Evolutionary conservation across 1,139 yeast genomes (phyloP).

Genomic region (Zygosaccharomyces sapae): DNA sequence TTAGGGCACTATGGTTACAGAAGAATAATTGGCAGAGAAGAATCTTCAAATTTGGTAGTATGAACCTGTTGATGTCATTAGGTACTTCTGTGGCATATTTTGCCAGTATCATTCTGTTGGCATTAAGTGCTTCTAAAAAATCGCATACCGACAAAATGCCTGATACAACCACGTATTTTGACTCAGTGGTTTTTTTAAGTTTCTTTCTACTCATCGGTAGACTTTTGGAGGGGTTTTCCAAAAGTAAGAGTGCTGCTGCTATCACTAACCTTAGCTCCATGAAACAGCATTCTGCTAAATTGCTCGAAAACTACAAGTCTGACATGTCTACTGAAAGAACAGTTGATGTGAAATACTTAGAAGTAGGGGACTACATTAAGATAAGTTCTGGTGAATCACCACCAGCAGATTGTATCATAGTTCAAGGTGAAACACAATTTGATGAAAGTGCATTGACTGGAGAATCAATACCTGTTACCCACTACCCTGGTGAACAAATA

Average conservation of each 20-base stretch:
- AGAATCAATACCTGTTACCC: constrained; percentile 53
- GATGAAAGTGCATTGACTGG: constrained; percentile 81
- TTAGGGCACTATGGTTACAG: constrained; percentile 53
- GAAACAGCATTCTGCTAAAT: constrained; percentile 49
- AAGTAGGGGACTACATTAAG: constrained; percentile 57
- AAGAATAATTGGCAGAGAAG: constrained; percentile 55
- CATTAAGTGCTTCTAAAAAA: constrained; percentile 44
- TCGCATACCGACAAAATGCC: constrained; percentile 35
- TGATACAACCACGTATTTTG: constrained; percentile 64
- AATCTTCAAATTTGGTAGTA: constrained; percentile 66
- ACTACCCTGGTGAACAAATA: constrained; percentile 53
- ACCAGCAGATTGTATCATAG: constrained; percentile 63
- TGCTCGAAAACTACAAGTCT: constrained; percentile 40
- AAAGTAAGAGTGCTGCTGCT: constrained; percentile 63
- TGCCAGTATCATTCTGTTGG: constrained; percentile 58
- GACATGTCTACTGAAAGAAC: constrained; percentile 34
- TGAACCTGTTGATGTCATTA: constrained; percentile 66
- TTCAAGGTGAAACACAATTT: constrained; percentile 55
- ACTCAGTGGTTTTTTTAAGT: constrained; percentile 71
- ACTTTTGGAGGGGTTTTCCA: constrained; percentile 61
- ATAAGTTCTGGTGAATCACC: constrained; percentile 68
- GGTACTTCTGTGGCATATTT: constrained; percentile 73
- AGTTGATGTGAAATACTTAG: constrained; percentile 52
- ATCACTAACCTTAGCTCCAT: constrained; percentile 50
- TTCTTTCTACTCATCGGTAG: constrained; percentile 69